A percentile compares a stretch with the other conserved stretches of the same genome.
Evolutionary conservation across 148 eudicot genomes (phyloP).

Genomic region (Rhododendron mucronatum): DNA sequence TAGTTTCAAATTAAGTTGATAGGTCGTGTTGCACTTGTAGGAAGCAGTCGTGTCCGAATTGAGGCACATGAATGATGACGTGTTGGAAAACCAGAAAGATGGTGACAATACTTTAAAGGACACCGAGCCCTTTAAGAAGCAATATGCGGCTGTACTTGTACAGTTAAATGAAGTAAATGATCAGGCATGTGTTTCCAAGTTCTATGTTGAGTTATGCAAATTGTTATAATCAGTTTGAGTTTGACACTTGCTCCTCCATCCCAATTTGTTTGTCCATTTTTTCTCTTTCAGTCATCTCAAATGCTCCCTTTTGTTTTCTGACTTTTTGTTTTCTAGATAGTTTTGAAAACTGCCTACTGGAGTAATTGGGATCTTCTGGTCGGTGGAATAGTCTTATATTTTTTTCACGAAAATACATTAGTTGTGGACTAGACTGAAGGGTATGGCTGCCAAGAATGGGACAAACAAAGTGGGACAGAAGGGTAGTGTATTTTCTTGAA

Average conservation of each 20-base stretch:
- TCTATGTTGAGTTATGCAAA: background rate
- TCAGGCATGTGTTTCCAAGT: slow-evolving; percentile 45
- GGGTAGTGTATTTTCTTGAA: background rate
- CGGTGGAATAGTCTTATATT: background rate
- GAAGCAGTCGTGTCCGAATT: slow-evolving; percentile 79
- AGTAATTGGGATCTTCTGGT: background rate
- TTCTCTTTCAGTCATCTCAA: background rate
- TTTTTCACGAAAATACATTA: background rate
- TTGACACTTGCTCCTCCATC: background rate
- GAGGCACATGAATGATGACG: slow-evolving; percentile 87
- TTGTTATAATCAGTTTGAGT: background rate
- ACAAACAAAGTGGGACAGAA: background rate
- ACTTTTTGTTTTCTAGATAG: background rate
- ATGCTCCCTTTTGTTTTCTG: background rate
- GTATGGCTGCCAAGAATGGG: background rate
- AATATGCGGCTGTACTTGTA: slow-evolving; percentile 87
- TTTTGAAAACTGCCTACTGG: background rate
- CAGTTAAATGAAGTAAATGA: slow-evolving; percentile 77
- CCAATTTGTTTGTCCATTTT: slow-evolving; percentile 3
- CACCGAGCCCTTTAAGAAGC: slow-evolving; percentile 79
- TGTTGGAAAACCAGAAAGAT: slow-evolving; percentile 45
- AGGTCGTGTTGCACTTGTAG: slow-evolving; percentile 36
- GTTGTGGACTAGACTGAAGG: background rate
- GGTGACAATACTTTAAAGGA: slow-evolving; percentile 49
- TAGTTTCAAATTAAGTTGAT: slow-evolving; percentile 5